Base-by-base conservation (phyloP, 768 basidiomycete genomes). In the Agrocybe praecox region DNA sequence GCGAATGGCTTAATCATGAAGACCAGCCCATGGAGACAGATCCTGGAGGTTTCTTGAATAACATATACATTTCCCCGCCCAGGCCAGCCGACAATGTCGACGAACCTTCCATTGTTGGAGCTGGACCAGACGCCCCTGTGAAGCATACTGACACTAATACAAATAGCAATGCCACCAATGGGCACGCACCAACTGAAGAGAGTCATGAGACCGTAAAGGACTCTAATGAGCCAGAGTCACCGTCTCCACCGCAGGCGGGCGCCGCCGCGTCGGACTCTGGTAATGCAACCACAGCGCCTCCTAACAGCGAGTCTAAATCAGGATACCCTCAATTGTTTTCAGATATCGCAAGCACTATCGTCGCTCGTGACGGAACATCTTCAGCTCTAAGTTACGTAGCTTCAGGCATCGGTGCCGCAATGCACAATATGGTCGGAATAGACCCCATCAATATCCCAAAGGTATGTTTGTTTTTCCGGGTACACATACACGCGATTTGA, bases 31-130 rank as follows among this genome's bases (percentile, higher is more conserved):
- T 82, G 51, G 88, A 90, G 69, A 66, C 72, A 1, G 90, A 92
- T 63, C 67, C 69, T 9, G 71, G 66, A 46, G 90, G 90, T 15
- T 88, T 87, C 69, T 67, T 86, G 18, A 94, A 94, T 70, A 90
- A 92, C 67, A 72, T 90, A 51, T 80, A 82, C 61, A 73, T 66
- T 32, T 72, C 83, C 1, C 89, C 89, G 10, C 69, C 74, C 26
- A 77, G 78, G 51, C 82, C 81, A 6, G 48, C 57, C 32, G 45
- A 44, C 18, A 23, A 46, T n/a, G 51, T 46, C n/a, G 53, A 56
- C 19, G 55, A 54, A 21, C 33, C 59, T 17, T 26, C 61, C 42
- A n/a, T 34, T 50, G 34, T 49, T 46, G 52, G 46, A 17, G 44
- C 22, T 47, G 43, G 19, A 42, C 56, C 46, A 36, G 51, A 44